Percentiles rank a stretch among this genome's conserved stretches.
Conservation (phyloP, 306 rosid species). For the Macrotyloma uniflorum region DNA sequence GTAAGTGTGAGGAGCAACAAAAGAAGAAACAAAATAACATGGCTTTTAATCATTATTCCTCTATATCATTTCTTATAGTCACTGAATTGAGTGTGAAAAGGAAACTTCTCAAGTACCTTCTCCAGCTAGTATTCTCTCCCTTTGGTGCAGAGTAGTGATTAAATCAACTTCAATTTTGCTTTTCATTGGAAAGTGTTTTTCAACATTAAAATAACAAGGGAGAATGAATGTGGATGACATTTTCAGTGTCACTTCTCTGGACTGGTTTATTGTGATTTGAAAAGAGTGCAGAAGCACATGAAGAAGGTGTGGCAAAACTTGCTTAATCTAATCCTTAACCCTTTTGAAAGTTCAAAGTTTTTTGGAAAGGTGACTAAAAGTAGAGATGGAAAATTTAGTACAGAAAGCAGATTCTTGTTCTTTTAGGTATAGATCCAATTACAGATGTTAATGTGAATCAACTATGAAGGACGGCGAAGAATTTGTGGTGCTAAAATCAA, state of each 20-base stretch:
- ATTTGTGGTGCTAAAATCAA: neutral
- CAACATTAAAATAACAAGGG: neutral
- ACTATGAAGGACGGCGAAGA: neutral
- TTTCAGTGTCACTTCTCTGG: neutral
- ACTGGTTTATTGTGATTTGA: neutral
- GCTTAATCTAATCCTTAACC: neutral
- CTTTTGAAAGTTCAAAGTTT: neutral
- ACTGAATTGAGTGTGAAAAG: neutral
- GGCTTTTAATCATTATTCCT: neutral
- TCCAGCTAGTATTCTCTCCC: neutral
- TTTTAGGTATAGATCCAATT: constrained; percentile 27
- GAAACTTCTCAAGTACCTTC: neutral
- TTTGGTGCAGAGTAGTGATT: neutral
- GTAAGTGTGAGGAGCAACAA: neutral
- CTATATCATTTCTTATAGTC: neutral
- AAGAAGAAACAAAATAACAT: neutral
- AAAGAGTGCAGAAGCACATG: neutral
- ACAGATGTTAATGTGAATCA: neutral
- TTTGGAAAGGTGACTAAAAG: neutral
- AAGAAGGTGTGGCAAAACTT: neutral
- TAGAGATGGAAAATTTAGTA: neutral
- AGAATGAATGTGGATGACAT: neutral
- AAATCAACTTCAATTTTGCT: neutral
- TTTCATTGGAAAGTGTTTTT: neutral
- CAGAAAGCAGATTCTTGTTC: neutral